Conservation (phyloP, 257 asterid species). For the Buddleja alternifolia region DNA sequence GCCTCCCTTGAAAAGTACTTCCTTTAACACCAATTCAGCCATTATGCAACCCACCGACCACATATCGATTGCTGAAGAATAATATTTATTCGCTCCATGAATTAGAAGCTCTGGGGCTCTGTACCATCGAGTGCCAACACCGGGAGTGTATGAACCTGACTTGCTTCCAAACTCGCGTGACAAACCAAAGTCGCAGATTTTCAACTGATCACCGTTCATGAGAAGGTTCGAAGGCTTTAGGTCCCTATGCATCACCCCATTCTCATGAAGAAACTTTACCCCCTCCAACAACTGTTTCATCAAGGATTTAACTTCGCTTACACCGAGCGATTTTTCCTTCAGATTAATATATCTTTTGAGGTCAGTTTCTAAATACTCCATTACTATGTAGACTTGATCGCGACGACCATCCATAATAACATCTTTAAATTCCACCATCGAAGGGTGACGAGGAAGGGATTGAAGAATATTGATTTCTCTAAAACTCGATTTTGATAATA, state of each 20-base stretch:
- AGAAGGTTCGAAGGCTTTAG: constrained; percentile 29
- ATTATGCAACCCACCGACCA: constrained; percentile 29
- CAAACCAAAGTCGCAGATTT: constrained; percentile 26
- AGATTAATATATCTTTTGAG: background rate
- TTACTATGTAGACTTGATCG: background rate
- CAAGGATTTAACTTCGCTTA: constrained; percentile 9
- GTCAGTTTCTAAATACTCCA: constrained; percentile 22
- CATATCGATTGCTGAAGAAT: constrained; percentile 11
- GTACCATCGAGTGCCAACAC: constrained; percentile 9
- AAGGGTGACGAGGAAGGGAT: background rate
- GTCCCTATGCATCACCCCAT: constrained; percentile 23
- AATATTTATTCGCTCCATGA: constrained; percentile 1
- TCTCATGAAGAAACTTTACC: constrained; percentile 20
- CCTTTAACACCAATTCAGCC: constrained; percentile 16
- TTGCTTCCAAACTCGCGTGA: background rate
- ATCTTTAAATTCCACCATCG: background rate
- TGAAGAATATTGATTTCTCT: background rate
- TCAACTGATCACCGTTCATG: constrained; percentile 19
- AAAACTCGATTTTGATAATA: background rate
- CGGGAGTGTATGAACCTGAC: background rate
- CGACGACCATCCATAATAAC: too few relatives aligned
- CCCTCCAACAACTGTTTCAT: constrained; percentile 22
- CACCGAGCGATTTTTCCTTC: background rate
- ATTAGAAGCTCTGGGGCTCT: constrained; percentile 25
- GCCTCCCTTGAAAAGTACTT: constrained; percentile 7